Evolutionary conservation across 1,139 yeast species (phyloP).

Genomic region (Candida smagusa): DNA sequence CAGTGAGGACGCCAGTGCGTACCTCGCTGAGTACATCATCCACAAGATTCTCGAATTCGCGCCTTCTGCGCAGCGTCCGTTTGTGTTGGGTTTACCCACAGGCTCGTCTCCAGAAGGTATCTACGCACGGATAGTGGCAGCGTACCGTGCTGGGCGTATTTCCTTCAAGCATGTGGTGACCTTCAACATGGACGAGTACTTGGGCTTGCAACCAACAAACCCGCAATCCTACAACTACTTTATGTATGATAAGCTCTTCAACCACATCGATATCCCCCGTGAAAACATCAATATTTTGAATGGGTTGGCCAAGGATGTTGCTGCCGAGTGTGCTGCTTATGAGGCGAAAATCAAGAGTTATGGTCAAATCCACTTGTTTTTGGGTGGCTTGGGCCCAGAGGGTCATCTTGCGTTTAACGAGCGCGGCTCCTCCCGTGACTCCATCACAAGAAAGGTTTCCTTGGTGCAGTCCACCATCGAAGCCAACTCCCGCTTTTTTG

Average conservation of each 20-base stretch:
- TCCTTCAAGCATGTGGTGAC: slow-evolving; percentile 56
- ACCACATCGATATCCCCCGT: slow-evolving; percentile 55
- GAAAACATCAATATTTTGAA: slow-evolving; percentile 56
- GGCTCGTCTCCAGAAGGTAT: slow-evolving; percentile 66
- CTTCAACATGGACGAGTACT: slow-evolving; percentile 63
- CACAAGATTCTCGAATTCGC: slow-evolving; percentile 40
- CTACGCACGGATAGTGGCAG: slow-evolving; percentile 45
- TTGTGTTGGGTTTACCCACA: slow-evolving; percentile 61
- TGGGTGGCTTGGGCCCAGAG: slow-evolving; percentile 65
- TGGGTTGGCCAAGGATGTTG: slow-evolving; percentile 48
- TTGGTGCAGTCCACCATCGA: slow-evolving; percentile 52
- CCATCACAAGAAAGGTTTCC: slow-evolving; percentile 47
- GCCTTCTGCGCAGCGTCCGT: slow-evolving; percentile 50
- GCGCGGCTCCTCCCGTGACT: slow-evolving; percentile 49
- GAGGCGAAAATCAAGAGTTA: slow-evolving; percentile 48
- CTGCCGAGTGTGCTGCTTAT: slow-evolving; percentile 47
- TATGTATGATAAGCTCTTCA: slow-evolving; percentile 57
- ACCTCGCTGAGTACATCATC: slow-evolving; percentile 50
- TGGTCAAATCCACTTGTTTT: slow-evolving; percentile 54
- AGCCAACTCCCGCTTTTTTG: slow-evolving; percentile 58
- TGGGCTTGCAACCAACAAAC: slow-evolving; percentile 47
- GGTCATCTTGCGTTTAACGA: slow-evolving; percentile 68
- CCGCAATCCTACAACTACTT: slow-evolving; percentile 59
- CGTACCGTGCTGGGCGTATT: slow-evolving; percentile 43
- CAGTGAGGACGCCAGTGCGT: slow-evolving; percentile 45